phyloP scores from a whole-genome alignment of 495 filamentous ascomycete genomes.

The Penicillium egyptiacum region DNA sequence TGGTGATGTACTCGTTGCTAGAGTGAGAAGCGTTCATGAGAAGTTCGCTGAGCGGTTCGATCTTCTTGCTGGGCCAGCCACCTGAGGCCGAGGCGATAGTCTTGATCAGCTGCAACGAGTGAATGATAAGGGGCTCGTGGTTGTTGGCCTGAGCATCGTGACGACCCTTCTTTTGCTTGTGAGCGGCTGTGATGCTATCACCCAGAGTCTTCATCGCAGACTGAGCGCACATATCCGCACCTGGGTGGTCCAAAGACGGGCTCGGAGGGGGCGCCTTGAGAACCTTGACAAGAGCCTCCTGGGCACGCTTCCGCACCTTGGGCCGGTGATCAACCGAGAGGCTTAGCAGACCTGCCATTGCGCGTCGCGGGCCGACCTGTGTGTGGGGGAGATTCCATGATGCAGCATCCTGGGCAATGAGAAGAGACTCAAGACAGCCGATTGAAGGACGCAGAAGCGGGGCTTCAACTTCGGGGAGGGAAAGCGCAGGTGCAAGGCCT shows the following conservation, averaged over 20 bases:
- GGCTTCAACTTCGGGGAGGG: slow-evolving; percentile 79
- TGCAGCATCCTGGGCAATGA: slow-evolving; percentile 81
- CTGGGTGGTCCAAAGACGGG: slow-evolving; percentile 89
- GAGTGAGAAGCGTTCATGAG: slow-evolving; percentile 83
- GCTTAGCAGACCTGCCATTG: slow-evolving; percentile 79
- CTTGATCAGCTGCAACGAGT: slow-evolving; percentile 87
- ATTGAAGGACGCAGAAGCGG: slow-evolving; percentile 85
- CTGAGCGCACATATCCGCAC: slow-evolving; percentile 92
- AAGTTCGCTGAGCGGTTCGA: slow-evolving; percentile 85
- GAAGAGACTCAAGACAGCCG: slow-evolving; percentile 83
- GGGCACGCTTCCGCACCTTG: slow-evolving; percentile 91
- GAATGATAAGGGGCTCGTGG: slow-evolving; percentile 81
- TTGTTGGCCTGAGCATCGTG: slow-evolving; percentile 49
- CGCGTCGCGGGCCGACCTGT: slow-evolving; percentile 83
- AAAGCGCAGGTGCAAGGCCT: slow-evolving; percentile 78
- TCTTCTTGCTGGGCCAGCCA: slow-evolving; percentile 96
- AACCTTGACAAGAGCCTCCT: slow-evolving; percentile 82
- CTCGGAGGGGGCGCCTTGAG: slow-evolving; percentile 81
- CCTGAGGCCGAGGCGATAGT: slow-evolving; percentile 79
- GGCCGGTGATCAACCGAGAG: slow-evolving; percentile 85
- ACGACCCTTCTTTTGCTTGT: slow-evolving; percentile 65
- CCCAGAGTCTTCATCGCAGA: slow-evolving; percentile 74
- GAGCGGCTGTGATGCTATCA: slow-evolving; percentile 61
- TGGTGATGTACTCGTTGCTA: slow-evolving; percentile 90
- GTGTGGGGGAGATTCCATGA: slow-evolving; percentile 84